phyloP scores from a whole-genome alignment of 768 basidiomycete species.

The Ramaria sp. region DNA sequence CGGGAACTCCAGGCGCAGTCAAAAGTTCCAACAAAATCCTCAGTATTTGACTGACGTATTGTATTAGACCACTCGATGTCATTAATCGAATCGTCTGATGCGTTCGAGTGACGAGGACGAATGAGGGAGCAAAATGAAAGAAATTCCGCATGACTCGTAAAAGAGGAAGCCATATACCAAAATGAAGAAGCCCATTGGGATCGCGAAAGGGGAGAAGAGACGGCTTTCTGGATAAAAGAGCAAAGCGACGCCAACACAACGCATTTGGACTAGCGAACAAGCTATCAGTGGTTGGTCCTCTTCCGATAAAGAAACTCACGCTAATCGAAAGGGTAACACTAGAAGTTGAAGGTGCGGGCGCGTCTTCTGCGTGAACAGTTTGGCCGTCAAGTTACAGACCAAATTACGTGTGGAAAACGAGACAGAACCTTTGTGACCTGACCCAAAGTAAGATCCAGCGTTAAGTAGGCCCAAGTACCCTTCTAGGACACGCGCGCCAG shows the following conservation, averaged over 20 bases:
- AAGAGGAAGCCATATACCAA: constrained; percentile 59
- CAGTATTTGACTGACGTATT: constrained; percentile 22
- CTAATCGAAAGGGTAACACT: constrained; percentile 32
- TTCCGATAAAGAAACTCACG: constrained; percentile 27
- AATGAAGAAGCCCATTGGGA: constrained; percentile 26
- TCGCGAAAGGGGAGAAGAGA: constrained; percentile 16
- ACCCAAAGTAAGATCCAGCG: constrained; percentile 52
- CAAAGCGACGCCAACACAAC: constrained; percentile 64
- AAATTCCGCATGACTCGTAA: constrained; percentile 41
- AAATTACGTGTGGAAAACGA: background rate
- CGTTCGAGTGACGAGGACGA: constrained; percentile 15
- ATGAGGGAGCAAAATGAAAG: constrained; percentile 40
- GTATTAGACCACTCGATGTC: background rate
- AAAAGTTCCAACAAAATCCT: background rate
- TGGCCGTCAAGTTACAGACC: background rate
- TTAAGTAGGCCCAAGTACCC: constrained; percentile 75
- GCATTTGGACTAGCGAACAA: constrained; percentile 52
- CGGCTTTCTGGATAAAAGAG: constrained; percentile 46
- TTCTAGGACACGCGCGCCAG: constrained; percentile 54
- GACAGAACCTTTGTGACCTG: constrained; percentile 13
- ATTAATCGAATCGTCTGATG: background rate
- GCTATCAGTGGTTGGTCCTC: background rate
- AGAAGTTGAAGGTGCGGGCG: constrained; percentile 35
- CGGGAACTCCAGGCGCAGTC: constrained; percentile 14
- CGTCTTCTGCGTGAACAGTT: constrained; percentile 17